Base-by-base conservation (phyloP, 495 filamentous ascomycete genomes). In the Endocarpon pusillum region DNA sequence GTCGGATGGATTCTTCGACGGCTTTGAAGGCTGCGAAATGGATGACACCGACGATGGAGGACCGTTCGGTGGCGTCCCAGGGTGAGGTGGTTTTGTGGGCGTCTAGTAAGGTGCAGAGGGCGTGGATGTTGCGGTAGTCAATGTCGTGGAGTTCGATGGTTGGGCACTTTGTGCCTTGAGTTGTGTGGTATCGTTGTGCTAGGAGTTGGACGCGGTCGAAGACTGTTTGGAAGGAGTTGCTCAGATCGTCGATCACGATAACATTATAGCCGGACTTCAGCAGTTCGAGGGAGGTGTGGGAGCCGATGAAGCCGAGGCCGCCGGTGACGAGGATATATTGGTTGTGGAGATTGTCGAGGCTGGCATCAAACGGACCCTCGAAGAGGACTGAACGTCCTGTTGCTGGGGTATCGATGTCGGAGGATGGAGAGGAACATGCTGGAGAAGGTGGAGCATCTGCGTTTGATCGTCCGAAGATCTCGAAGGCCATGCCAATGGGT, bases 301-400 rank as follows among this genome's bases (percentile, higher is more conserved):
- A 71, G 36, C 73, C 73, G 42, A 78, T 75, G 44, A 75, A 78
- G 3, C 73, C 73, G 14, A 74, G 55, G 6, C 73, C 73, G n/a
- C 73, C 73, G 27, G 72, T 69, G 32, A 76, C 69, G 14, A 75
- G 59, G 35, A 74, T 67, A 48, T 57, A 52, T 34, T 53, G 54
- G 26, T 35, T 42, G 22, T 55, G 49, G 4, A 61, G 38, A 22
- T 54, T 47, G 40, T 49, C 48, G 12, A 5, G 28, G 12, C 28
- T 14, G n/a, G n/a, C n/a, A n/a, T n/a, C n/a, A n/a, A n/a, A n/a
- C n/a, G n/a, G n/a, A n/a, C n/a, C n/a, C 39, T 60, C 56, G 39
- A 62, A 59, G 33, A 59, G 39, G 21, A 55, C 47, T 35, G 55
- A 59, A 5, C 44, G 42, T 39, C 57, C 52, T 33, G 59, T 63